A percentile compares a stretch with the other conserved stretches of the same genome.
Evolutionary conservation across 805 yeast species (phyloP).

Genomic region (Metschnikowia continentalis): DNA sequence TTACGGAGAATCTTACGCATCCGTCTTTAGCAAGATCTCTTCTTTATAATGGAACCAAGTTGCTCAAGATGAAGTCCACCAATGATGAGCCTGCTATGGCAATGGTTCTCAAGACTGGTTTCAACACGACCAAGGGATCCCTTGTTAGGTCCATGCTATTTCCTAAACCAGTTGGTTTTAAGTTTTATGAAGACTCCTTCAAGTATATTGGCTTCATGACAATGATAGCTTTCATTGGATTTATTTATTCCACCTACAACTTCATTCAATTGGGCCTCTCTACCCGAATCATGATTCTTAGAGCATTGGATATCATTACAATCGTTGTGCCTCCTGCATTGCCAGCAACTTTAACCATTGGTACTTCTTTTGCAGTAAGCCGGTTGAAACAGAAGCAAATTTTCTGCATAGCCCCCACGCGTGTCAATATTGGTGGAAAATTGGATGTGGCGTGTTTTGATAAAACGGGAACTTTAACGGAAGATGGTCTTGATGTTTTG

Average conservation of each 20-base stretch:
- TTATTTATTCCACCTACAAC: slow-evolving; percentile 74
- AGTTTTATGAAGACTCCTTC: slow-evolving; percentile 91
- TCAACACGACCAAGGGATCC: slow-evolving; percentile 93
- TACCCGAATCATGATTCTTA: slow-evolving; percentile 62
- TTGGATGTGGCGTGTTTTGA: slow-evolving; percentile 88
- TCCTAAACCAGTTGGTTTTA: slow-evolving; percentile 91
- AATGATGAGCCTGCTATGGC: slow-evolving; percentile 79
- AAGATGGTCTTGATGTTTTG: slow-evolving; percentile 89
- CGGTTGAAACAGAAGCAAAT: slow-evolving; percentile 64
- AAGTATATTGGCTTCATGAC: slow-evolving; percentile 95
- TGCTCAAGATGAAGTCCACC: slow-evolving; percentile 75
- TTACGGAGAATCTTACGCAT: slow-evolving; percentile 60
- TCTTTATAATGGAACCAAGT: slow-evolving; percentile 83
- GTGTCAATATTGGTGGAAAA: slow-evolving; percentile 95
- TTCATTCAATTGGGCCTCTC: slow-evolving; percentile 75
- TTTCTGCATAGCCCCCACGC: slow-evolving; percentile 89
- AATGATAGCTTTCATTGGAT: slow-evolving; percentile 77
- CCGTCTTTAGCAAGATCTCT: slow-evolving; percentile 69
- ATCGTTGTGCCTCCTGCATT: slow-evolving; percentile 98
- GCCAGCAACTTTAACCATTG: slow-evolving; percentile 96
- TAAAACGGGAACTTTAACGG: slow-evolving; percentile 96
- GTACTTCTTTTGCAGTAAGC: slow-evolving; percentile 86
- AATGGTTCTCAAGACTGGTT: slow-evolving; percentile 84
- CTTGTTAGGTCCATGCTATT: slow-evolving; percentile 92
- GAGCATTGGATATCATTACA: slow-evolving; percentile 92